Evolutionary conservation across 495 filamentous ascomycete genomes (phyloP), one percentile per base, ranked within the genome.

Genomic region (Talaromyces wortmannii): DNA sequence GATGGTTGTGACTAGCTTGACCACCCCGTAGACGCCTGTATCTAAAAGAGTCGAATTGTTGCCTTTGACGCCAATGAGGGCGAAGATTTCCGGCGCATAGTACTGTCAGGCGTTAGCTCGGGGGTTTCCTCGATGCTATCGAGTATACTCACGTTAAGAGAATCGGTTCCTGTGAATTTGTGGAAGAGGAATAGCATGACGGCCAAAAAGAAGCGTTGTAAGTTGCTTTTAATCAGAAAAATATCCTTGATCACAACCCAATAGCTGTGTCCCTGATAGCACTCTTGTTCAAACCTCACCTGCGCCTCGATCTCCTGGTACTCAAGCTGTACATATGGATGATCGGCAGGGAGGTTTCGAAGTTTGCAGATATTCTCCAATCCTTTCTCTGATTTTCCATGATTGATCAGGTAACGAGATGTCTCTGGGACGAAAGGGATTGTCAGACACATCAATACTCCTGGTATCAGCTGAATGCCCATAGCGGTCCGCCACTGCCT

Each of bases 381-480:
- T 23, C 23, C 23, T 4, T 23, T 23, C 4, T 23, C 23, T 23
- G 23, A 23, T 23, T 23, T 23, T 23, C 23, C 23, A 23, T 81
- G 78, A 45, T 73, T 69, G 61, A 78, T 62, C 32, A 80, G 65
- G 72, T 76, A 82, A 7, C 79, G 70, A 6, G 78, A 78, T 2
- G 72, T 76, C 50, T 80, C 77, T 0, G 71, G 68, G 16, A 76
- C 61, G 54, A 77, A 66, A 31, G 81, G 65, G 48, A 69, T 61
- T 29, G 30, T 47, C 45, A 47, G 18, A 15, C 45, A 62, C 23
- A 84, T 61, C 6, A 82, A 56, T 5, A 76, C 78, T 8, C 70
- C 76, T 3, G 81, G 80, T 53, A 83, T 77, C 11, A 83, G 69
- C 57, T 84, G 81, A 32, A 84, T 66, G 8, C 74, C 79, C 48